Base-by-base conservation (phyloP, 352 stramenopile genomes). In the Phytopythium delawarense region DNA sequence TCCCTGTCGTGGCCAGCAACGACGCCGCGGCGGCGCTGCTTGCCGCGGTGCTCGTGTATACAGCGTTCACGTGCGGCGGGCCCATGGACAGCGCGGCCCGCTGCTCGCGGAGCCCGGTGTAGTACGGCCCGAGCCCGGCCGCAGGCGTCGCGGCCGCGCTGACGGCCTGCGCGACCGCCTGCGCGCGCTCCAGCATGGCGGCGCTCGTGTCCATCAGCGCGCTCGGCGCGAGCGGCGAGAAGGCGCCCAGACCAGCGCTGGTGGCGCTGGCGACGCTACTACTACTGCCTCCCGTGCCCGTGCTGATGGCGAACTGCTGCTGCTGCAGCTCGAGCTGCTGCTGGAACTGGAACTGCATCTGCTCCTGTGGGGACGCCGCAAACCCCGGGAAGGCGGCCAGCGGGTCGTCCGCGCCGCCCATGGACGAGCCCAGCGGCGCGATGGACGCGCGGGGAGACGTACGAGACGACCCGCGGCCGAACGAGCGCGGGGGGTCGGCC, bases 311-410 rank as follows among this genome's bases (percentile, higher is more conserved):
- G 61, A 50, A 71, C 45, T 69, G 63, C 12, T 62, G 58, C 54
- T 63, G 62, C 21, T 67, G 62, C 21, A 62, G 44, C 50, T 68
- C 53, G 16, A 62, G 52, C 23, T 62, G 63, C 58, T 69, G 63
- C 52, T 69, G 58, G 55, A 69, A 69, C 52, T 71, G 59, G 61
- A 67, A 64, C 65, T 71, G 65, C 30, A 67, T 59, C 55, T 70
- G 64, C 12, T 70, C 53, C 32, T 70, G 64, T 45, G 60, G 23
- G 39, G 61, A 44, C 53, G 64, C 23, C 34, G 53, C 21, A 13
- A 48, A 46, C 21, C 28, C 8, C 54, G 54, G 64, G 45, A 49
- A 59, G 40, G 7, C 39, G 21, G 32, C 53, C 34, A 58, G 52
- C 18, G 52, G 52, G n/a, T 53, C 46, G 46, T 53, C 46, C 11